These are phyloP conservation scores for Clarireedia hainanense DNA, from an alignment of 2,329 filamentous ascomycete genomes.

Conservation along the genomic window DNA sequence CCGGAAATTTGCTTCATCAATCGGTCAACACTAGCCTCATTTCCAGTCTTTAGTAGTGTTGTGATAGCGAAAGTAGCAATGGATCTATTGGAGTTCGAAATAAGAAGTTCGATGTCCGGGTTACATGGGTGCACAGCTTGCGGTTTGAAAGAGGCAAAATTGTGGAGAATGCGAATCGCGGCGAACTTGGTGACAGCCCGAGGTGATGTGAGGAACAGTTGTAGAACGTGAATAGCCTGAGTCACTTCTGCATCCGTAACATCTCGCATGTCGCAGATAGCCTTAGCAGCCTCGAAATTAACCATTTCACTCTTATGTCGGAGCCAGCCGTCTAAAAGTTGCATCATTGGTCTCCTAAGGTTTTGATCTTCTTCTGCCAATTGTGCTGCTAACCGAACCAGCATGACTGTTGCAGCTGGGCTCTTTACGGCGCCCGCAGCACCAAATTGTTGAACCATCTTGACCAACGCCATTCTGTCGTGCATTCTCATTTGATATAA, in stretches of 20 bases:
- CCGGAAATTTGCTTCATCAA: slow-evolving; percentile 97
- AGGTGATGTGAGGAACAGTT: slow-evolving; percentile 93
- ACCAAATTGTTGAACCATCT: slow-evolving; percentile 99
- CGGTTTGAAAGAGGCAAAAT: slow-evolving; percentile 94
- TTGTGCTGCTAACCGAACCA: slow-evolving; percentile 87
- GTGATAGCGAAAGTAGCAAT: slow-evolving; percentile 98
- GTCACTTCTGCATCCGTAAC: slow-evolving; percentile 86
- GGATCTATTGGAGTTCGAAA: slow-evolving; percentile 93
- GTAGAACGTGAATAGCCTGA: slow-evolving; percentile 88
- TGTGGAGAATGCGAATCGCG: slow-evolving; percentile 90
- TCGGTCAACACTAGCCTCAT: slow-evolving; percentile 92
- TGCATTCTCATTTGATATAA: slow-evolving; percentile 97
- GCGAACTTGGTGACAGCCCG: slow-evolving; percentile 96
- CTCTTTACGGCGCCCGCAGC: slow-evolving; percentile 89
- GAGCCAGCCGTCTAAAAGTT: slow-evolving; percentile 91
- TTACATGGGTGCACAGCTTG: slow-evolving; percentile 89
- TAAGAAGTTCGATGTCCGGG: slow-evolving; percentile 92
- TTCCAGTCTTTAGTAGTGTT: slow-evolving; percentile 94
- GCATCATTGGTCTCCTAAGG: slow-evolving; percentile 92
- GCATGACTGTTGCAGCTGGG: slow-evolving; percentile 83
- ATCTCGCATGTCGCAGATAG: slow-evolving; percentile 90
- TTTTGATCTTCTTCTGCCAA: slow-evolving; percentile 87
- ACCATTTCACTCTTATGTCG: slow-evolving; percentile 99
- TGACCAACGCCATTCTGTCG: slow-evolving; percentile 95
- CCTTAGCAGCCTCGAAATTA: slow-evolving; percentile 98